Percentiles rank a stretch among this genome's conserved stretches.
These are phyloP conservation scores for Naganishia sp. DNA, from an alignment of 1,284 basidiomycete species.

Conservation along the genomic window DNA sequence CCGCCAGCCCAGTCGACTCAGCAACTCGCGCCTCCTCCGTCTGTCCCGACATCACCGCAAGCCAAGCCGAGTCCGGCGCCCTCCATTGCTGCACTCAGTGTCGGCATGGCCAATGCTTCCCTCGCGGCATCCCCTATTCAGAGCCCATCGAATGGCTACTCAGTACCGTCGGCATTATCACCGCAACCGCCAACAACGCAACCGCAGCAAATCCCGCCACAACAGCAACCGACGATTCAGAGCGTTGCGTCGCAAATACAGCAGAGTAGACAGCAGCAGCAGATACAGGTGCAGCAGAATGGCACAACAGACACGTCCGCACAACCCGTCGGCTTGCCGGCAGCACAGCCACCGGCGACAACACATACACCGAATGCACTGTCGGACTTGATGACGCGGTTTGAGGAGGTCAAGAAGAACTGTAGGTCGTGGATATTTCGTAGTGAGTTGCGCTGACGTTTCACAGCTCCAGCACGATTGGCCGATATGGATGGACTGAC, in stretches of 20 bases:
- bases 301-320: neutral
- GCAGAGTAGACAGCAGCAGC: slow-evolving; percentile 35
- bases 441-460: slow-evolving; percentile 3
- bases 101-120: slow-evolving; percentile 12
- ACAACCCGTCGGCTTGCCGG: slow-evolving; percentile 21
- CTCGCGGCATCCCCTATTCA: slow-evolving; percentile 13
- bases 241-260: slow-evolving; percentile 42
- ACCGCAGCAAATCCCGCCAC: slow-evolving; percentile 20
- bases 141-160: slow-evolving; percentile 5
- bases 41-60: slow-evolving; percentile 17
- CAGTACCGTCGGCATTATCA: neutral
- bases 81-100: slow-evolving; percentile 10
- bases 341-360: slow-evolving; percentile 39
- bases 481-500: slow-evolving; percentile 84
- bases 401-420: slow-evolving; percentile 94
- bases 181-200: neutral
- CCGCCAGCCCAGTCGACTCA: neutral
- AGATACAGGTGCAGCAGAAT: slow-evolving; percentile 27
- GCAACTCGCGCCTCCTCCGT: slow-evolving; percentile 16
- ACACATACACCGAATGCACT: slow-evolving; percentile 60
- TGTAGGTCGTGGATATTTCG: slow-evolving; percentile 58
- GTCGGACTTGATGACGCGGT: slow-evolving; percentile 90
- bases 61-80: slow-evolving; percentile 31
- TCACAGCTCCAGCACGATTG: slow-evolving; percentile 73
- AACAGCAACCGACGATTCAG: slow-evolving; percentile 26